Percentiles rank a stretch among this genome's conserved stretches.
Conservation (phyloP, 345 rosid species). For the Viola odorata region DNA sequence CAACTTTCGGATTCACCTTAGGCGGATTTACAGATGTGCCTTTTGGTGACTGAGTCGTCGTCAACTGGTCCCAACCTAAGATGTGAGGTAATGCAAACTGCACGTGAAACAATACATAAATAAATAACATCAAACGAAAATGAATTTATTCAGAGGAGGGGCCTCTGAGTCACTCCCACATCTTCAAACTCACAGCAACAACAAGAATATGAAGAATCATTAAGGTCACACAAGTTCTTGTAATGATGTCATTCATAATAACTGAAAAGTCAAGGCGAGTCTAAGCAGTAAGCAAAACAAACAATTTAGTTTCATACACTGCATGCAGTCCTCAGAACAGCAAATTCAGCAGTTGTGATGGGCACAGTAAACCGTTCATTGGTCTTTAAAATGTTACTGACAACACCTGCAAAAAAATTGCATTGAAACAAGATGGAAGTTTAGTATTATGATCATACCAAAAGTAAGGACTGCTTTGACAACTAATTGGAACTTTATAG, state of each 20-base stretch:
- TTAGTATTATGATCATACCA: too few relatives aligned
- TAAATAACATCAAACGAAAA: background rate
- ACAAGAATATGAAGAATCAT: too few relatives aligned
- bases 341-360: constrained; percentile 70
- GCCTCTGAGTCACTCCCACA: background rate
- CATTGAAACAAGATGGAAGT: too few relatives aligned
- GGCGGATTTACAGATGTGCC: constrained; percentile 23
- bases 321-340: constrained; percentile 82
- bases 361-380: constrained; percentile 62
- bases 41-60: constrained; percentile 13
- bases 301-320: constrained; percentile 54
- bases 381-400: constrained; percentile 56
- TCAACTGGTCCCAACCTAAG: constrained; percentile 80
- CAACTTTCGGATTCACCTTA: constrained; percentile 30
- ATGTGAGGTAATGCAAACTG: constrained; percentile 93
- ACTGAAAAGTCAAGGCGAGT: background rate
- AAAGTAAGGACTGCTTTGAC: background rate
- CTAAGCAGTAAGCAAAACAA: background rate
- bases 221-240: background rate
- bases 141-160: background rate
- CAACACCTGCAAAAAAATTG: constrained; percentile 48
- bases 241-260: background rate
- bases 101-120: constrained; percentile 5
- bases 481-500: background rate
- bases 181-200: background rate